Conservation (phyloP, 2,329 filamentous ascomycete genomes). For the Penicillium sp. region DNA sequence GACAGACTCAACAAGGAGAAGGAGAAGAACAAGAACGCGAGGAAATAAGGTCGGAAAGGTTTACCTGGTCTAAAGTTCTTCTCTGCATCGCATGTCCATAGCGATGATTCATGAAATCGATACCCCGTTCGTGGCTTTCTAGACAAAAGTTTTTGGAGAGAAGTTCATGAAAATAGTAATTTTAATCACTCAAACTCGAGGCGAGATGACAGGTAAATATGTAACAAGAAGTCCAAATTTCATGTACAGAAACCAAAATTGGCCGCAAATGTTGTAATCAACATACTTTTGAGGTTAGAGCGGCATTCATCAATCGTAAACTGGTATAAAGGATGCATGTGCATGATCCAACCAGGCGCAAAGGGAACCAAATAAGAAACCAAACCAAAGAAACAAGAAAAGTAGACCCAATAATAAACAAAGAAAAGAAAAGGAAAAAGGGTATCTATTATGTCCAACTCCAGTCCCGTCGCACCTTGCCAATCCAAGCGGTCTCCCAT, state of each 20-base stretch:
- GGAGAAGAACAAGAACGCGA: slow-evolving; percentile 34
- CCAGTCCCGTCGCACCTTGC: slow-evolving; percentile 21
- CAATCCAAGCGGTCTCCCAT: background rate
- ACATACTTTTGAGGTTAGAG: background rate
- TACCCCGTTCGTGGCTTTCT: slow-evolving; percentile 18
- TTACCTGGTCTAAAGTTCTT: background rate
- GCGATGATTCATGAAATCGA: slow-evolving; percentile 24
- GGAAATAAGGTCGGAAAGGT: slow-evolving; percentile 21
- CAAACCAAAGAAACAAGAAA: background rate
- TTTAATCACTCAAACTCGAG: background rate
- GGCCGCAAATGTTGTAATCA: slow-evolving; percentile 1
- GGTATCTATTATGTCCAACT: slow-evolving; percentile 38
- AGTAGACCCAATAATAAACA: slow-evolving; percentile 9
- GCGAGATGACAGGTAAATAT: slow-evolving; percentile 3
- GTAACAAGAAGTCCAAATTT: slow-evolving; percentile 5
- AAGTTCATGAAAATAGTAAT: slow-evolving; percentile 3
- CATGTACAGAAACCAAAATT: slow-evolving; percentile 16
- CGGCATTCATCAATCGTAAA: slow-evolving; percentile 27
- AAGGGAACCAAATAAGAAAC: background rate
- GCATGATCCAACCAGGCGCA: slow-evolving; percentile 10
- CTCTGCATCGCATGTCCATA: background rate
- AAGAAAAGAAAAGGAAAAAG: slow-evolving; percentile 25
- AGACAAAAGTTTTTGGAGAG: background rate
- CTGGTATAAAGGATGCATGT: slow-evolving; percentile 2
- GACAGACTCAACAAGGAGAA: slow-evolving; percentile 45